Evolutionary conservation across 2,329 filamentous ascomycete species (phyloP).

Genomic region (Fusarium sp.): DNA sequence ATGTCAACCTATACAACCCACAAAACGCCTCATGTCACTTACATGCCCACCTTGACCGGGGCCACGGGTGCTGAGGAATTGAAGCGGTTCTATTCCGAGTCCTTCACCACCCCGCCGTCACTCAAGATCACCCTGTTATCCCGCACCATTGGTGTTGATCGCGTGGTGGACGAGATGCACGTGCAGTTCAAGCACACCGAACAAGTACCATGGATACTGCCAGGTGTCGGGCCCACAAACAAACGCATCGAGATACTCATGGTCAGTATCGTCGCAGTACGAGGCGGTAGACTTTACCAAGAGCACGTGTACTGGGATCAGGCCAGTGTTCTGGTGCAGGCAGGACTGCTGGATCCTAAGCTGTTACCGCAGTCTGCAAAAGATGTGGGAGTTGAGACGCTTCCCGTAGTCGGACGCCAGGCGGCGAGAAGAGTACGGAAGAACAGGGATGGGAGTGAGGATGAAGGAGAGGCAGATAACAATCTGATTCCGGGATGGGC

Average conservation of each 20-base stretch:
- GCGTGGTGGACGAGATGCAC: slow-evolving; percentile 71
- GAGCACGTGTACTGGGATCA: slow-evolving; percentile 74
- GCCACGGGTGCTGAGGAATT: slow-evolving; percentile 68
- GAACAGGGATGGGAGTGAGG: slow-evolving; percentile 38
- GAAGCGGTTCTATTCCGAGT: slow-evolving; percentile 69
- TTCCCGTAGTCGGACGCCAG: slow-evolving; percentile 53
- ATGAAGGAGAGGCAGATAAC: slow-evolving; percentile 56
- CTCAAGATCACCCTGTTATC: slow-evolving; percentile 68
- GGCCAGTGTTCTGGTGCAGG: slow-evolving; percentile 65
- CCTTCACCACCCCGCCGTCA: slow-evolving; percentile 71
- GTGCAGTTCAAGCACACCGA: slow-evolving; percentile 66
- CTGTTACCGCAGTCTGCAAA: slow-evolving; percentile 49
- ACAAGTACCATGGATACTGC: slow-evolving; percentile 68
- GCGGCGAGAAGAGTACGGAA: slow-evolving; percentile 51
- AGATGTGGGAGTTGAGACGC: slow-evolving; percentile 47
- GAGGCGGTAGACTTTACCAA: slow-evolving; percentile 67
- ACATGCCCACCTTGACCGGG: slow-evolving; percentile 71
- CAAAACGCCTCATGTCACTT: slow-evolving; percentile 72
- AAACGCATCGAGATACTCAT: slow-evolving; percentile 63
- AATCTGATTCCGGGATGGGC: slow-evolving; percentile 51
- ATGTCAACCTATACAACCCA: slow-evolving; percentile 69
- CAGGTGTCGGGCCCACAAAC: slow-evolving; percentile 65
- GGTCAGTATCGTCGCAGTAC: slow-evolving; percentile 66
- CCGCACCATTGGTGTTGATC: slow-evolving; percentile 70
- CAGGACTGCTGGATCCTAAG: slow-evolving; percentile 62